These are phyloP conservation scores for Solanum sitiens DNA, from an alignment of 257 asterid genomes.

Conservation along the genomic window DNA sequence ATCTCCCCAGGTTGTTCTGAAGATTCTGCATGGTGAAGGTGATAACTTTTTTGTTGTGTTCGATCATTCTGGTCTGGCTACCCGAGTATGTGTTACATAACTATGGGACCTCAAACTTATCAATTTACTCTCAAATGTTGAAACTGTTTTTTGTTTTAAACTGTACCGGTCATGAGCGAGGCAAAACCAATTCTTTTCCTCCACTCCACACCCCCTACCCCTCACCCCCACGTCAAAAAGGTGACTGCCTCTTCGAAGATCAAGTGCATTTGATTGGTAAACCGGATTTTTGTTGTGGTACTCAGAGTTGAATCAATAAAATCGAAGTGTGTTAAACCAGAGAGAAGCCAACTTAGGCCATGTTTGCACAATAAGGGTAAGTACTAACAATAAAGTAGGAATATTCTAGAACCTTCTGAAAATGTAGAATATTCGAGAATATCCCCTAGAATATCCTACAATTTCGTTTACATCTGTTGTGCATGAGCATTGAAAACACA, in stretches of 20 bases:
- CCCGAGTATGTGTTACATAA: not conserved
- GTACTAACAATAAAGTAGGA: not conserved
- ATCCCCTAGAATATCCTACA: not conserved
- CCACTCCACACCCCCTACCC: not conserved
- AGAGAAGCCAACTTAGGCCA: not conserved
- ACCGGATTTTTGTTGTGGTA: not conserved
- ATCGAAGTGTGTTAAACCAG: not conserved
- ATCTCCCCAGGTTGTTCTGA: slow-evolving; percentile 49
- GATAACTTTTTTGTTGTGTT: not conserved
- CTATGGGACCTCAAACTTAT: not conserved
- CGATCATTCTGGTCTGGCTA: not conserved
- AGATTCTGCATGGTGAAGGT: slow-evolving; percentile 51
- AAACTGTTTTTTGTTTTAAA: not conserved
- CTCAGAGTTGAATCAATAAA: not conserved
- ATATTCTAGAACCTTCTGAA: not conserved
- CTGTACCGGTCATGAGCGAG: not conserved
- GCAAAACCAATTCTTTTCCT: not conserved
- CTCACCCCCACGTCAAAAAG: not conserved
- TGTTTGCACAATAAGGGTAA: not conserved
- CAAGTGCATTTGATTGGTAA: not conserved
- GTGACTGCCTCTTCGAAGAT: not conserved
- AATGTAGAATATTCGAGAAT: not conserved
- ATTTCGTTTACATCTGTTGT: not conserved
- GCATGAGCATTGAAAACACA: not conserved
- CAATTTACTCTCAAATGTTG: not conserved